phyloP scores from a whole-genome alignment of 78 protist genomes.

The Dictyostelium brefeldianum region DNA sequence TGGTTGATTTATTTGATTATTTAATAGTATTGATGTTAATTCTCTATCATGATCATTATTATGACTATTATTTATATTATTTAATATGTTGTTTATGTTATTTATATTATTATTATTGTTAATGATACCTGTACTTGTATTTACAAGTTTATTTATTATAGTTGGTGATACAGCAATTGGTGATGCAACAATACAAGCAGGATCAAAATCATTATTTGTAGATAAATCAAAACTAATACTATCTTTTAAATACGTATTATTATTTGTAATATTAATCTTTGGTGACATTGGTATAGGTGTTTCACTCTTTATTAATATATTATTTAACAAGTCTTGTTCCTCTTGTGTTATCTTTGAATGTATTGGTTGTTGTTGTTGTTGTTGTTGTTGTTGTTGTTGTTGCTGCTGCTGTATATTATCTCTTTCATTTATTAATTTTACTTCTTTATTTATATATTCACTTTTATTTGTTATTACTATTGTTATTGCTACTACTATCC shows the following conservation, averaged over 20 bases:
- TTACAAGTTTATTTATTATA: background rate
- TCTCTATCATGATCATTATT: background rate
- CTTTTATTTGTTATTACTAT: no score
- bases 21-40: background rate
- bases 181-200: background rate
- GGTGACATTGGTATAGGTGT: conserved; percentile 1
- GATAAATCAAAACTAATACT: background rate
- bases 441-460: background rate
- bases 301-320: background rate
- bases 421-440: no score
- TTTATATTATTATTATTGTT: background rate
- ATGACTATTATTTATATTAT: background rate
- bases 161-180: conserved; percentile 4
- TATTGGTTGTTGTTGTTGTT: background rate
- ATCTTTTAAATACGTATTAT: background rate
- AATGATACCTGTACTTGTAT: background rate
- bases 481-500: background rate
- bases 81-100: background rate
- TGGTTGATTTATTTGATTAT: background rate
- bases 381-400: background rate
- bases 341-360: conserved; percentile 9
- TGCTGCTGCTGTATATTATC: background rate
- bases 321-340: conserved; percentile 1
- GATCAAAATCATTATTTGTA: background rate
- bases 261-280: background rate